phyloP scores from a whole-genome alignment of 1,139 yeast species.

The Geotrichum aggregatum region DNA sequence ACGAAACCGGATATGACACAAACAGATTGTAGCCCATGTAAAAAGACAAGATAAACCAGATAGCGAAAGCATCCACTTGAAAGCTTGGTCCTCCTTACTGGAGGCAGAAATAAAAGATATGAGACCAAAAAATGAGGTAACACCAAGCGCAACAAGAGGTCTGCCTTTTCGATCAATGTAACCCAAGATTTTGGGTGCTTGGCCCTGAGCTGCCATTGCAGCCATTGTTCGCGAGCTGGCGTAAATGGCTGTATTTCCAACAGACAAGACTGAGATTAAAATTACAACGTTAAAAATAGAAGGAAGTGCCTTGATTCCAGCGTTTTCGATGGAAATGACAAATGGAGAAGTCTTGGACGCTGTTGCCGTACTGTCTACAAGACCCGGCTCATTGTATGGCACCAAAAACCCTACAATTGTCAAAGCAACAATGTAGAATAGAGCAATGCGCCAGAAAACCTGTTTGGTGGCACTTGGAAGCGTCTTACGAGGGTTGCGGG shows the following conservation, averaged over 20 bases:
- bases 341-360: slow-evolving; percentile 66
- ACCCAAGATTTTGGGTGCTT: slow-evolving; percentile 68
- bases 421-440: slow-evolving; percentile 59
- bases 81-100: slow-evolving; percentile 59
- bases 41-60: slow-evolving; percentile 81
- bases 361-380: slow-evolving; percentile 42
- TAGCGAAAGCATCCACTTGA: slow-evolving; percentile 75
- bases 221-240: slow-evolving; percentile 79
- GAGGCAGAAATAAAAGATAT: slow-evolving; percentile 67
- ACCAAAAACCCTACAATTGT: slow-evolving; percentile 59
- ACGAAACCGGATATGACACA: slow-evolving; percentile 77
- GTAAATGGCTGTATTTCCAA: slow-evolving; percentile 71
- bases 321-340: slow-evolving; percentile 59
- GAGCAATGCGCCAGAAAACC: slow-evolving; percentile 65
- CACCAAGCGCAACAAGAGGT: slow-evolving; percentile 62
- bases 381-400: slow-evolving; percentile 51
- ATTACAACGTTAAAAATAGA: slow-evolving; percentile 71
- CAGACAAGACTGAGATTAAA: slow-evolving; percentile 62
- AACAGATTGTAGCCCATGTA: slow-evolving; percentile 76
- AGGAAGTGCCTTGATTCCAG: slow-evolving; percentile 58
- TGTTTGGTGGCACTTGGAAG: slow-evolving; percentile 68
- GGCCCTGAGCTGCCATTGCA: slow-evolving; percentile 76
- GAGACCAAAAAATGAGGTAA: slow-evolving; percentile 58
- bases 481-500: slow-evolving; percentile 64
- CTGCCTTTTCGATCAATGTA: slow-evolving; percentile 73